These are phyloP conservation scores for Pyrus pyrifolia DNA, from an alignment of 306 rosid genomes.

Conservation along the genomic window DNA sequence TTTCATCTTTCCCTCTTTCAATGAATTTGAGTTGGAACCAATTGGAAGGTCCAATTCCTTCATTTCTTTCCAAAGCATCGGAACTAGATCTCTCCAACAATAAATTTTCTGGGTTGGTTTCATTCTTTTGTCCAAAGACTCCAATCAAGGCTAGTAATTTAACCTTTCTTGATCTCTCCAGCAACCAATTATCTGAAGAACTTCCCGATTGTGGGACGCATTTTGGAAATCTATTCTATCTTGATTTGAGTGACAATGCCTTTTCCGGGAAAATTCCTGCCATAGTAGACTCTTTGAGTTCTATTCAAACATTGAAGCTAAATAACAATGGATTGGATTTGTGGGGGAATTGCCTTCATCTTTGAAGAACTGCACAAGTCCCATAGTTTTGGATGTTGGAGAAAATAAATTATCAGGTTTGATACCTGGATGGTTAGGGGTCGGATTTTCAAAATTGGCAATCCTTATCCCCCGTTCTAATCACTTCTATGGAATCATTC, in stretches of 20 bases:
- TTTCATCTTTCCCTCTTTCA: fast-evolving
- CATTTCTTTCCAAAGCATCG: not conserved
- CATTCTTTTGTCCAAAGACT: not conserved
- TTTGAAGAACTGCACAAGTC: not conserved
- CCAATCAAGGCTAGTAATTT: not conserved
- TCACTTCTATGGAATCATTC: not conserved
- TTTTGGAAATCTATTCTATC: not conserved
- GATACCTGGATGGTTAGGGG: conserved; percentile 5
- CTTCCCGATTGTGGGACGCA: not conserved
- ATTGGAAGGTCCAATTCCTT: conserved; percentile 25
- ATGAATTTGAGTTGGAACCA: not conserved
- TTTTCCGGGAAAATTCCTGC: not conserved
- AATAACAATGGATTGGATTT: not conserved
- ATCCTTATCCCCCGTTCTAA: not conserved
- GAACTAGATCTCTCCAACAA: conserved; percentile 12
- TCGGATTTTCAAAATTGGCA: not conserved
- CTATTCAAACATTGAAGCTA: not conserved
- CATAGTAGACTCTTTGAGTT: not conserved
- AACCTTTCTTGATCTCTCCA: not conserved
- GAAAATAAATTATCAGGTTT: not conserved
- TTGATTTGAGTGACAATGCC: not conserved
- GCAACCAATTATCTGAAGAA: not conserved
- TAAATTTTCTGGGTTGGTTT: not conserved
- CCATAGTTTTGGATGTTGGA: not conserved
- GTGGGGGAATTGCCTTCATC: conserved; percentile 1